These are phyloP conservation scores for Kwoniella pini DNA, from an alignment of 768 basidiomycete species.

Conservation along the genomic window DNA sequence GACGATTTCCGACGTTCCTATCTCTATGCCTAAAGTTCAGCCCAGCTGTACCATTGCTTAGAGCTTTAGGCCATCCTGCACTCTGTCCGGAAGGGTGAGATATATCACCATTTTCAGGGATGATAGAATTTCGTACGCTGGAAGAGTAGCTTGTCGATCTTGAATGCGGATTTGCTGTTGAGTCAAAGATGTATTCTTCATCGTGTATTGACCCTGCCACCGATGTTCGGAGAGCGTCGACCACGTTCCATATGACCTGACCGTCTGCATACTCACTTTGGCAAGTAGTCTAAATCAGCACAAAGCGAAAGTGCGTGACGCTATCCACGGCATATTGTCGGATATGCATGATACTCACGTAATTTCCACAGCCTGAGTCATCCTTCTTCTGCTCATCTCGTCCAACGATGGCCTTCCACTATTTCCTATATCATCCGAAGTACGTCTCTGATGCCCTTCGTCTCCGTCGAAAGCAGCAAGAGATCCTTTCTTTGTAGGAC, in stretches of 20 bases:
- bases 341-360: constrained; percentile 16
- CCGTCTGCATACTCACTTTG: constrained; percentile 48
- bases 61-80: constrained; percentile 19
- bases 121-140: constrained; percentile 3
- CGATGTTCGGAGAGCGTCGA: constrained; percentile 35
- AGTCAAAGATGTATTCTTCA: constrained; percentile 19
- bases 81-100: background rate
- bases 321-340: too few species aligned
- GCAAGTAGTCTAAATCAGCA: constrained; percentile 17
- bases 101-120: constrained; percentile 5
- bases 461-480: background rate
- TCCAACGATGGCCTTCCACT: background rate
- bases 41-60: constrained; percentile 11
- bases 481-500: constrained; percentile 11
- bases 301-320: too few species aligned
- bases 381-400: constrained; percentile 12
- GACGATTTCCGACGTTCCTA: constrained; percentile 8
- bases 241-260: constrained; percentile 44
- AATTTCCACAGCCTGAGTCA: constrained; percentile 44
- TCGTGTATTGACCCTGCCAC: constrained; percentile 14
- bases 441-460: background rate
- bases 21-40: constrained; percentile 44
- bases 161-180: constrained; percentile 20
- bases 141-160: constrained; percentile 25
- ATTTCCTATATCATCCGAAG: background rate